A percentile compares a stretch with the other conserved stretches of the same genome.
These are phyloP conservation scores for Chiua sp. DNA, from an alignment of 1,284 basidiomycete genomes.

Conservation along the genomic window DNA sequence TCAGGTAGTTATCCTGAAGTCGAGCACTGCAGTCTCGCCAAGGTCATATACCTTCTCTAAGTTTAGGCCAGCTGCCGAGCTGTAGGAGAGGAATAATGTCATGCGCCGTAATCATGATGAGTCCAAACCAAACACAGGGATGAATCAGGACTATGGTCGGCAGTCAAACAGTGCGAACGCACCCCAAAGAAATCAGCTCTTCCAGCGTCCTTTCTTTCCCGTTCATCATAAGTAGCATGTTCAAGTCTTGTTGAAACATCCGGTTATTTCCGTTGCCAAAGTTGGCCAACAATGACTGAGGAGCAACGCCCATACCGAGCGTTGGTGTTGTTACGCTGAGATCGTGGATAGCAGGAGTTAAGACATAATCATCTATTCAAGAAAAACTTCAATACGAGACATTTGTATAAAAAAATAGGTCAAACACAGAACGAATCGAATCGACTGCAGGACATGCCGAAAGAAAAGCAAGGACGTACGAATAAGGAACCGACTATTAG, in stretches of 20 bases:
- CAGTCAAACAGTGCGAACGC: conserved; percentile 4
- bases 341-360: conserved; percentile 13
- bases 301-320: conserved; percentile 23
- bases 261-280: conserved; percentile 31
- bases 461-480: too few relatives aligned
- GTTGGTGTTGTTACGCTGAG: conserved; percentile 1
- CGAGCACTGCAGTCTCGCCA: conserved; percentile 29
- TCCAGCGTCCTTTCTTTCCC: conserved; percentile 29
- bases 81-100: conserved; percentile 1
- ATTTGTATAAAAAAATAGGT: too few relatives aligned
- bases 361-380: too few relatives aligned
- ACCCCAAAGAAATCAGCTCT: conserved; percentile 28
- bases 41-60: conserved; percentile 34
- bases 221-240: conserved; percentile 33
- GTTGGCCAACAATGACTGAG: conserved; percentile 35
- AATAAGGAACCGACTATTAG: too few relatives aligned
- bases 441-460: too few relatives aligned
- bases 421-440: too few relatives aligned
- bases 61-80: conserved; percentile 24
- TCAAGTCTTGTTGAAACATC: conserved; percentile 34
- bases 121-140: too few relatives aligned
- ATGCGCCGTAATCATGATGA: too few relatives aligned
- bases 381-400: too few relatives aligned
- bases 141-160: neutral
- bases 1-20: conserved; percentile 27